Evolutionary conservation across 257 asterid genomes (phyloP), one percentile per base, ranked within the genome.

Genomic region (Salvia hispanica): DNA sequence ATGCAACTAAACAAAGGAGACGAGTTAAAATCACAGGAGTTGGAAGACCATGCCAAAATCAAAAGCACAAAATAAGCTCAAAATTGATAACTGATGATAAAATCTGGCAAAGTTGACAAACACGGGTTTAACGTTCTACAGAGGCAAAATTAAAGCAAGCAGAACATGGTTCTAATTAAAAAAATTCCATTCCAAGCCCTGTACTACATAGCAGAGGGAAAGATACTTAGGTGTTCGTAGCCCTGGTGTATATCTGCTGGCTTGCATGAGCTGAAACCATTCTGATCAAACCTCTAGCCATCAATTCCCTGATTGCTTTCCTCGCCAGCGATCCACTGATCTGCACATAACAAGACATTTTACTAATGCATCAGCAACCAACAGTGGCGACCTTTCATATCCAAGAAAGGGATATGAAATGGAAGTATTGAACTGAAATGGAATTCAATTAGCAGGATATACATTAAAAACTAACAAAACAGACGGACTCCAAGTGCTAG

Each of bases 161-260:
- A 9, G 25, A 58, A 59, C 7, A 34, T 1, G 3, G 55, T 65
- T 64, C 59, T 33, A 55, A 54, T 42, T 18, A 6, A 42, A 43
- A 50, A 73, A 65, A 51, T 60, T 36, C 11, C 67, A 69, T 51
- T 67, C 47, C 40, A 68, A 65, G 56, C 31, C 33, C 67, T 7
- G 56, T 37, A 77, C 65, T 55, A 15, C 42, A 25, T 25, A 58
- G 53, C 18, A 31, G 52, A 50, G 60, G 4, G 6, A 6, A 46
- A 25, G 0, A 36, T 56, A 52, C 72, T 76, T 75, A 91, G 73
- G 98, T 87, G 83, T 92, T 85, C 4, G 96, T 92, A 39, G 95
- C 96, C 70, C 96, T 77, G n/a, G 96, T 91, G 81, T 86, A 88
- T 8, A 91, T 88, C 83, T 86, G 95, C 81, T 92, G 98, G 85